Conservation (phyloP, 73 alveolate genomes). For the Symbiodinium pilosum region DNA sequence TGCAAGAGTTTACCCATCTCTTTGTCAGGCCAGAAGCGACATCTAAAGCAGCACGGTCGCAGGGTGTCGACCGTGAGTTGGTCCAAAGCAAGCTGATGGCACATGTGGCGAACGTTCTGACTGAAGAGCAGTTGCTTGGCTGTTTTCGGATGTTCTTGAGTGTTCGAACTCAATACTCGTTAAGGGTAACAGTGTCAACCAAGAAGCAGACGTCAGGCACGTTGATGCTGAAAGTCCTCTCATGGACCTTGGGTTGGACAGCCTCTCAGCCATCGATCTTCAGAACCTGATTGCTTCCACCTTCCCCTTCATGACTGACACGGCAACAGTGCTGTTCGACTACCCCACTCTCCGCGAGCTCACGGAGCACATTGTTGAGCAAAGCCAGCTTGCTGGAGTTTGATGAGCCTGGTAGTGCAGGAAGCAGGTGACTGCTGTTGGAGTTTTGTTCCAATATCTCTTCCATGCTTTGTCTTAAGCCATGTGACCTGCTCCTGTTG, state of each 20-base stretch:
- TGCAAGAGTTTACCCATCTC: no score
- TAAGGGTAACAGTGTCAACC: no score
- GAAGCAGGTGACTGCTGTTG: not conserved
- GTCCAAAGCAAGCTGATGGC: constrained; percentile 32
- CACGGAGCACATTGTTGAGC: constrained; percentile 48
- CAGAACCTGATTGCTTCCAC: constrained; percentile 85
- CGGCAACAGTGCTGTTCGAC: constrained; percentile 62
- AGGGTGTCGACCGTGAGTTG: constrained; percentile 52
- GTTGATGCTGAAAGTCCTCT: constrained; percentile 70
- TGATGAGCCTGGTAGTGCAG: not conserved
- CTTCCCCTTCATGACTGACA: constrained; percentile 25
- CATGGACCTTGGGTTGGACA: constrained; percentile 92
- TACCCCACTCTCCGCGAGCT: constrained; percentile 84
- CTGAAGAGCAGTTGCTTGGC: constrained; percentile 31
- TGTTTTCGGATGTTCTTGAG: not conserved
- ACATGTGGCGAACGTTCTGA: constrained; percentile 50
- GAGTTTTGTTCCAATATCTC: not conserved
- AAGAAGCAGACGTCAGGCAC: no score
- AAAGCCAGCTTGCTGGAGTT: constrained; percentile 57
- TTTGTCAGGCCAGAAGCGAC: not conserved
- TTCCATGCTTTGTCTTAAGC: not conserved
- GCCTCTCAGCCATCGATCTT: constrained; percentile 70
- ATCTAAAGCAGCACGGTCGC: not conserved
- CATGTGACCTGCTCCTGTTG: not conserved
- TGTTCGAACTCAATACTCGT: no score